phyloP scores from a whole-genome alignment of 805 yeast species.

The Zygosaccharomyces gambellarensis region DNA sequence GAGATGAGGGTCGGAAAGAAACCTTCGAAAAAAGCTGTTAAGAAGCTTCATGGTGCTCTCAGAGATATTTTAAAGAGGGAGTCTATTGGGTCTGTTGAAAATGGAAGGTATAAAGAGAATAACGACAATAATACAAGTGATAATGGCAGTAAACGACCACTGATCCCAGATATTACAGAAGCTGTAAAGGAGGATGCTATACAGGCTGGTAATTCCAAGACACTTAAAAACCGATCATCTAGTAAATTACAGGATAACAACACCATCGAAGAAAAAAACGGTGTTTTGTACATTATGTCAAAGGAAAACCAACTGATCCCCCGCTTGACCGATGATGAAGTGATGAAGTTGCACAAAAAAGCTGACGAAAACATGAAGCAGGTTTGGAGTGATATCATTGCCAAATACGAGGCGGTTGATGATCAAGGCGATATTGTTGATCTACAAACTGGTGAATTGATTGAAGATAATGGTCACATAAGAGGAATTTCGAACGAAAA shows the following conservation, averaged over 20 bases:
- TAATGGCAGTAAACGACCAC: neutral
- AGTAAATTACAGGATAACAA: neutral
- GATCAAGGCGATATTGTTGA: constrained; percentile 64
- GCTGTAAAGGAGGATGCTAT: neutral
- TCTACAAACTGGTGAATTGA: constrained; percentile 55
- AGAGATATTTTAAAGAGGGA: constrained; percentile 17
- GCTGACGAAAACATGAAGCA: constrained; percentile 35
- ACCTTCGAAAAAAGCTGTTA: constrained; percentile 12
- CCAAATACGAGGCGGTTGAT: constrained; percentile 47
- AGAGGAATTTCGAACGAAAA: constrained; percentile 37
- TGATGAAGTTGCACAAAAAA: constrained; percentile 31
- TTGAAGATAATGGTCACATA: constrained; percentile 67
- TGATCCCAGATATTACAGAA: constrained; percentile 7
- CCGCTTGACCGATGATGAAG: constrained; percentile 32
- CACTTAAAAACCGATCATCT: neutral
- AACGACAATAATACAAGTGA: neutral
- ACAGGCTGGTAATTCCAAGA: neutral
- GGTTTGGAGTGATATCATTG: constrained; percentile 50
- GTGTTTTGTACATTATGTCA: constrained; percentile 29
- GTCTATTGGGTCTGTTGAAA: neutral
- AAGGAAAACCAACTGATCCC: constrained; percentile 32
- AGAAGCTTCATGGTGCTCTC: constrained; percentile 21
- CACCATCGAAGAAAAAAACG: constrained; percentile 8
- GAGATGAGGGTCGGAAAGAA: constrained; percentile 13
- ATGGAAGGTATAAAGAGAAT: constrained; percentile 1